Percentiles rank a stretch among this genome's conserved stretches.
These are phyloP conservation scores for Stipa capillata DNA, from an alignment of 176 grass and related monocot genomes.

Conservation along the genomic window DNA sequence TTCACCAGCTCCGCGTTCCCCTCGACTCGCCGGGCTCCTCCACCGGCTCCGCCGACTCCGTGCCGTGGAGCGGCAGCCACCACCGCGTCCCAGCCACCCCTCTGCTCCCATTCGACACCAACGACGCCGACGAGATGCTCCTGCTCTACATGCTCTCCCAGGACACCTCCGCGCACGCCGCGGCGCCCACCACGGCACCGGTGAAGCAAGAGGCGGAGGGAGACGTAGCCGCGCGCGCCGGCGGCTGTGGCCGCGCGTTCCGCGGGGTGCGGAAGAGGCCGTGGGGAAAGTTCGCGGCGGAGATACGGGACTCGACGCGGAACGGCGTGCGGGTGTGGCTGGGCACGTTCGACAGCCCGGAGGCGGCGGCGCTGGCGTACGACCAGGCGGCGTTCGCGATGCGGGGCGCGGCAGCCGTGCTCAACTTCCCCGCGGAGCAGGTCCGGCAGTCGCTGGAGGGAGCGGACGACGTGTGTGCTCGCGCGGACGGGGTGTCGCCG, in stretches of 20 bases:
- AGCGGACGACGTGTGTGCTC: not conserved
- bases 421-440: constrained; percentile 51
- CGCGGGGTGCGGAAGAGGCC: constrained; percentile 55
- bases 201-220: not conserved
- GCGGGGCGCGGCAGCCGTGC: constrained; percentile 35
- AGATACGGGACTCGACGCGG: constrained; percentile 62
- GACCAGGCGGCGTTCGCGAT: constrained; percentile 62
- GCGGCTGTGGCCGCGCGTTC: constrained; percentile 22
- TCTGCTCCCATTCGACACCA: constrained; percentile 20
- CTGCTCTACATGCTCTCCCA: not conserved
- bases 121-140: constrained; percentile 39
- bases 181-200: not conserved
- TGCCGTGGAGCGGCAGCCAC: not conserved
- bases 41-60: constrained; percentile 18
- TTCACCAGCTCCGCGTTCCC: not conserved
- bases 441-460: constrained; percentile 34
- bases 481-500: not conserved
- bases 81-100: not conserved
- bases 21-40: constrained; percentile 37
- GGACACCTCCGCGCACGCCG: not conserved
- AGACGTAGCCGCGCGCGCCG: not conserved
- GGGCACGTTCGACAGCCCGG: constrained; percentile 57
- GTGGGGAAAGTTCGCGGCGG: constrained; percentile 66
- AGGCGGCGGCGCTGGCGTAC: constrained; percentile 65
- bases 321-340: constrained; percentile 57